Conservation (phyloP, 768 basidiomycete species). For the Nidula microcarpa region DNA sequence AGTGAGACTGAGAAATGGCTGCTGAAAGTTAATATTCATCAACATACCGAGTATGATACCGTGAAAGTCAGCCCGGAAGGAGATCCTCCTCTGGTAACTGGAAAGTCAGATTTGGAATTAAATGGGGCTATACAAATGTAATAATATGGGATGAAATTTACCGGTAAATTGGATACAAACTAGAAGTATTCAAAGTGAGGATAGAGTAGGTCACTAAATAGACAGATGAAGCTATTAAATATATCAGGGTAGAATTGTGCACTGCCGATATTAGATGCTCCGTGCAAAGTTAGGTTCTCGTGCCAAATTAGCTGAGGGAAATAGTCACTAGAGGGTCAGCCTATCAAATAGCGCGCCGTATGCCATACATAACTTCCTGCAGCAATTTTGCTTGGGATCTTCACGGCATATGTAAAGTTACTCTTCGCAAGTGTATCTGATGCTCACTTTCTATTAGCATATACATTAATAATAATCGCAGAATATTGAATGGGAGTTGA, state of each 20-base stretch:
- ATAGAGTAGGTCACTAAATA: too few relatives aligned
- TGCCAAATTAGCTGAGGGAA: conserved; percentile 27
- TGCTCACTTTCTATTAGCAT: conserved; percentile 29
- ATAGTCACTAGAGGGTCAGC: too few relatives aligned
- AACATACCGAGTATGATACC: conserved; percentile 25
- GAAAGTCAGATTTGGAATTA: neutral
- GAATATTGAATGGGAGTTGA: neutral
- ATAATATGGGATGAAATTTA: conserved; percentile 1
- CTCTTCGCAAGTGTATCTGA: conserved; percentile 31
- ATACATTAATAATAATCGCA: conserved; percentile 7
- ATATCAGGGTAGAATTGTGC: conserved; percentile 33
- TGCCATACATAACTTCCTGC: conserved; percentile 25
- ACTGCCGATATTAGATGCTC: conserved; percentile 22
- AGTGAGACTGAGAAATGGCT: neutral
- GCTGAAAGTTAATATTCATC: neutral
- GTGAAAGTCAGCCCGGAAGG: conserved; percentile 33
- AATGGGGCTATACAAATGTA: too few relatives aligned
- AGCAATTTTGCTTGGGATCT: conserved; percentile 32
- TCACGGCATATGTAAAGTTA: conserved; percentile 29
- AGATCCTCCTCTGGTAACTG: conserved; percentile 29
- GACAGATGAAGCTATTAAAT: neutral
- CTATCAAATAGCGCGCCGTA: too few relatives aligned
- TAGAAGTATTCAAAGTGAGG: neutral
- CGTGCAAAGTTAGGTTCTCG: conserved; percentile 34
- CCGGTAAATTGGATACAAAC: conserved; percentile 33